These are phyloP conservation scores for Crithidia sp. DNA, from an alignment of 208 protist species.

Conservation along the genomic window DNA sequence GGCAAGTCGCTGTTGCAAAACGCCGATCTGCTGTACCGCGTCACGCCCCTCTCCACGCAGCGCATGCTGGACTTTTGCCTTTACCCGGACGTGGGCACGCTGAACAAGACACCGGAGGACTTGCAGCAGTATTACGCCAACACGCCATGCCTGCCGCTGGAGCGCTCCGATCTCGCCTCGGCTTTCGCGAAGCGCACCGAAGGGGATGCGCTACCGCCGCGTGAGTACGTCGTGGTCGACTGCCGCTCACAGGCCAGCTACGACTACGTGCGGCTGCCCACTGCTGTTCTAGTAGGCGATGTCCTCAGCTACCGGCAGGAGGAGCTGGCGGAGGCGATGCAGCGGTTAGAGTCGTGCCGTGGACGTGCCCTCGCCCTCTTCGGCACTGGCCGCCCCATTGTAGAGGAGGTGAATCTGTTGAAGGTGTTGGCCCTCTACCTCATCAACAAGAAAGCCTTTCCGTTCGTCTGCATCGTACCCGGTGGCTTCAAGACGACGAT, in stretches of 20 bases:
- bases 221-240: slow-evolving; percentile 89
- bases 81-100: slow-evolving; percentile 42
- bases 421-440: slow-evolving; percentile 84
- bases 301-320: slow-evolving; percentile 50
- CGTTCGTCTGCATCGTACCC: slow-evolving; percentile 73
- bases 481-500: slow-evolving; percentile 81
- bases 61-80: slow-evolving; percentile 72
- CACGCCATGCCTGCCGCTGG: slow-evolving; percentile 64
- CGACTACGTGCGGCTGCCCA: slow-evolving; percentile 84
- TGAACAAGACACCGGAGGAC: slow-evolving; percentile 60
- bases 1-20: slow-evolving; percentile 81
- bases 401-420: slow-evolving; percentile 90
- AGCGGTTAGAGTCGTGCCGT: slow-evolving; percentile 38
- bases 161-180: slow-evolving; percentile 68
- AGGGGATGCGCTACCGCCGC: slow-evolving; percentile 17
- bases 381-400: slow-evolving; percentile 74
- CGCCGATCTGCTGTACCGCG: slow-evolving; percentile 71
- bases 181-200: slow-evolving; percentile 48
- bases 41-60: slow-evolving; percentile 70
- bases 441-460: slow-evolving; percentile 63
- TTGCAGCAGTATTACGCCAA: slow-evolving; percentile 68
- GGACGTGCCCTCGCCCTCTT: slow-evolving; percentile 75
- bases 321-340: slow-evolving; percentile 46
- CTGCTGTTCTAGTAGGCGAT: slow-evolving; percentile 71
- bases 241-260: slow-evolving; percentile 83